phyloP scores from a whole-genome alignment of 371 early-diverging fungal genomes.

The Mortierella sp. region DNA sequence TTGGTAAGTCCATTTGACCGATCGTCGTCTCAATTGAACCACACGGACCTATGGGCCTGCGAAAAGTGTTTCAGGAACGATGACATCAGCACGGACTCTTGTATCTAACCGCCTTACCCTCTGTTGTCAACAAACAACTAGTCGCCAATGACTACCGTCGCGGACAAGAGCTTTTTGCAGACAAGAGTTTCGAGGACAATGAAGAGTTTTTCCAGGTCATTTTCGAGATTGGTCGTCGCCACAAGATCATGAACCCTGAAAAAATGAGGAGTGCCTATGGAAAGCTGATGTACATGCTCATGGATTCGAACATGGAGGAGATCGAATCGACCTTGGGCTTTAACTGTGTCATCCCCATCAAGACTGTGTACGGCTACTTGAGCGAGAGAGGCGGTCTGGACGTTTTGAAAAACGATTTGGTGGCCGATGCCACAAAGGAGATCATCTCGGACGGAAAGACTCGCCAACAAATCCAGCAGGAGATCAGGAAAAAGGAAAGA shows the following conservation, averaged over 20 bases:
- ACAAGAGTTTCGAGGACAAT: conserved; percentile 88
- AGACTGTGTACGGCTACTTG: conserved; percentile 88
- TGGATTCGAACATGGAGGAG: conserved; percentile 90
- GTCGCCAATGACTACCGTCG: conserved; percentile 85
- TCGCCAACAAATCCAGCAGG: conserved; percentile 83
- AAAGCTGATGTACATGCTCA: conserved; percentile 93
- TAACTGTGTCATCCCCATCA: conserved; percentile 84
- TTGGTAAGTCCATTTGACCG: conserved; percentile 57
- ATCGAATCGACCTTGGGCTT: conserved; percentile 91
- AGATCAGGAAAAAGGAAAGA: conserved; percentile 92
- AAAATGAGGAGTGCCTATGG: conserved; percentile 97
- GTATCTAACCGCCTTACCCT: background rate
- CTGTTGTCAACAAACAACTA: background rate
- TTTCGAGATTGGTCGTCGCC: conserved; percentile 97
- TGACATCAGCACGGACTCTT: background rate
- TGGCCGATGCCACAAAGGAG: conserved; percentile 91
- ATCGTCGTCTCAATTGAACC: background rate
- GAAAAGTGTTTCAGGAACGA: background rate
- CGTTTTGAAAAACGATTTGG: conserved; percentile 85
- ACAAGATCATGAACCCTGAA: conserved; percentile 99
- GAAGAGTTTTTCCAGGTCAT: conserved; percentile 90
- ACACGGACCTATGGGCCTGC: too few relatives aligned
- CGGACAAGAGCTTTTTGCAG: conserved; percentile 91
- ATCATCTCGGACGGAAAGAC: conserved; percentile 87
- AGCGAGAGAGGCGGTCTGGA: conserved; percentile 73